Evolutionary conservation across 73 alveolate genomes (phyloP).

Genomic region (Tetrahymena malaccensis): DNA sequence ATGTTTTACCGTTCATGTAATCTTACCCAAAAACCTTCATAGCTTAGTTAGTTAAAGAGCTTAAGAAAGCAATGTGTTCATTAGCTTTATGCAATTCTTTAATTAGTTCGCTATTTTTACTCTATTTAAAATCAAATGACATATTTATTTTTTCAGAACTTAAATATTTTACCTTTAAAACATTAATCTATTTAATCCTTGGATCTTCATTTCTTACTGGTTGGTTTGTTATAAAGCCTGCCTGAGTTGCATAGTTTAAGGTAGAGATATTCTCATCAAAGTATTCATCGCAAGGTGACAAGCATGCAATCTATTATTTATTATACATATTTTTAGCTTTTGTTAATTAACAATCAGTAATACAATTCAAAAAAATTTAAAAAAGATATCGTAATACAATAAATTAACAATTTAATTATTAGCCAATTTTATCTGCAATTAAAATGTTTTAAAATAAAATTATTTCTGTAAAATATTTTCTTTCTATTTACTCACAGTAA

Average conservation of each 20-base stretch:
- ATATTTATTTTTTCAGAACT: not conserved
- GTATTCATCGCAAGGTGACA: slow-evolving; percentile 79
- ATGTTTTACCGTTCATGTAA: not conserved
- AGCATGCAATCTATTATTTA: slow-evolving; percentile 72
- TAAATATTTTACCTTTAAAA: slow-evolving; percentile 22
- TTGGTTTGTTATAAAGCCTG: slow-evolving; percentile 84
- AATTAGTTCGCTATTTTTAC: not conserved
- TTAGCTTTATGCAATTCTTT: slow-evolving; percentile 27
- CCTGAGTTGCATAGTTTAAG: slow-evolving; percentile 92
- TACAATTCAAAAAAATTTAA: too few species aligned
- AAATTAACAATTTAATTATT: too few species aligned
- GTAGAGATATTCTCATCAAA: slow-evolving; percentile 91
- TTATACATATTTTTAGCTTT: not conserved
- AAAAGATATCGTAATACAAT: too few species aligned
- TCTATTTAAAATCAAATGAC: not conserved
- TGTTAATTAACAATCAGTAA: too few species aligned
- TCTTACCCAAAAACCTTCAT: not conserved
- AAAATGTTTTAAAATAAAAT: too few species aligned
- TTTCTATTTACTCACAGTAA: too few species aligned
- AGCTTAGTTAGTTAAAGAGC: not conserved
- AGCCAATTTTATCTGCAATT: too few species aligned
- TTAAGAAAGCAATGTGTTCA: slow-evolving; percentile 27
- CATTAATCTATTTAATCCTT: slow-evolving; percentile 53
- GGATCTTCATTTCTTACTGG: slow-evolving; percentile 89
- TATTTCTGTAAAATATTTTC: too few species aligned